These are phyloP conservation scores for Hypomontagnella monticulosa DNA, from an alignment of 495 filamentous ascomycete species.

Conservation along the genomic window DNA sequence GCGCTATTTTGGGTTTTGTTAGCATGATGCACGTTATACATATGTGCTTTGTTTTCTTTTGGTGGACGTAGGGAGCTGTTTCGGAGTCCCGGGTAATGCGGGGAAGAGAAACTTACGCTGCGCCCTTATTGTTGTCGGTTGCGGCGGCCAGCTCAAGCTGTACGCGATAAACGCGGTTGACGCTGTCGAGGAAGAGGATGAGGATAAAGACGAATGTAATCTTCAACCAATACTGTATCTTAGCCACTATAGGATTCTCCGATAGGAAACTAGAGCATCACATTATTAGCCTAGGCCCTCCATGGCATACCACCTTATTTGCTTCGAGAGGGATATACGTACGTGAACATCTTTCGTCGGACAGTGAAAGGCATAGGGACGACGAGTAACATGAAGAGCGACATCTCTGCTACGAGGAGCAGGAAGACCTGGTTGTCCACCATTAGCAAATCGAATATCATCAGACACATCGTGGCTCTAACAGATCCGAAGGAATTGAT, in stretches of 20 bases:
- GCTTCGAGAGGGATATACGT: slow-evolving; percentile 46
- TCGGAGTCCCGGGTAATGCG: neutral
- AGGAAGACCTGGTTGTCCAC: slow-evolving; percentile 78
- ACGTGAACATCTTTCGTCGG: slow-evolving; percentile 90
- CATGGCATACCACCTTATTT: neutral
- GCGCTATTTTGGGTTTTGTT: slow-evolving; percentile 50
- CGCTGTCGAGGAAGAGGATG: slow-evolving; percentile 97
- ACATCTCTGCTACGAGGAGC: slow-evolving; percentile 93
- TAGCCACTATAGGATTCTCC: slow-evolving; percentile 74
- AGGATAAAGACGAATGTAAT: slow-evolving; percentile 99
- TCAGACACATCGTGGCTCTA: neutral
- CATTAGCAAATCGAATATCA: slow-evolving; percentile 41
- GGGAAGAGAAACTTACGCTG: slow-evolving; percentile 34
- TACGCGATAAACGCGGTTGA: slow-evolving; percentile 97
- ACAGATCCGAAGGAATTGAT: no score
- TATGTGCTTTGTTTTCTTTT: neutral
- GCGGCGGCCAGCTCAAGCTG: slow-evolving; percentile 81
- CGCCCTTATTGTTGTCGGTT: slow-evolving; percentile 53
- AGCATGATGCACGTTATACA: slow-evolving; percentile 17
- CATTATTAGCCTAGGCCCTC: neutral
- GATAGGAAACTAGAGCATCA: slow-evolving; percentile 69
- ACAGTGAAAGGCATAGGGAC: slow-evolving; percentile 87
- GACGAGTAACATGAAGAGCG: slow-evolving; percentile 89
- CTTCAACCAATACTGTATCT: slow-evolving; percentile 67
- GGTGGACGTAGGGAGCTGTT: neutral